Percentiles rank a stretch among this genome's conserved stretches.
Conservation (phyloP, 495 filamentous ascomycete species). For the Niebla homalea region DNA sequence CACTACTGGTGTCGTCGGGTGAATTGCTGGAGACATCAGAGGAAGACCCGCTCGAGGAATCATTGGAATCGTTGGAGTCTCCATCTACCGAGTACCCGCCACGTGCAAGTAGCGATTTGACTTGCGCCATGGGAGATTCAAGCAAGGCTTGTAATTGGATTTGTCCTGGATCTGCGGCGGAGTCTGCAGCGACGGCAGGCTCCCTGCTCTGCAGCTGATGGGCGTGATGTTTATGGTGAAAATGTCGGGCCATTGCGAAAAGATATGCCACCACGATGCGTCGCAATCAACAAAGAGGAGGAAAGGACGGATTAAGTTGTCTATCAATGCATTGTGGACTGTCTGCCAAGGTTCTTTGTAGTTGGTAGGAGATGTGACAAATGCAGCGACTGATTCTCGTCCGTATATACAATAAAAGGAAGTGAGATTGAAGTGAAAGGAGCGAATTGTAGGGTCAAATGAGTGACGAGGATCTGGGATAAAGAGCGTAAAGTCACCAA, state of each 20-base stretch:
- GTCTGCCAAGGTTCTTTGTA: too few relatives aligned
- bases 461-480: neutral
- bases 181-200: neutral
- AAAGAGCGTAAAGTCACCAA: neutral
- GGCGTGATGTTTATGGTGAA: constrained; percentile 8
- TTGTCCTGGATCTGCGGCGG: neutral
- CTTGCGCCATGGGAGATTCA: neutral
- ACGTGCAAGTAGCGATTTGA: neutral
- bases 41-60: neutral
- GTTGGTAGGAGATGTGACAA: too few relatives aligned
- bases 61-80: too few relatives aligned
- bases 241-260: constrained; percentile 6
- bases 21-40: neutral
- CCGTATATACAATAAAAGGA: too few relatives aligned
- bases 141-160: neutral
- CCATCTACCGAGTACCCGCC: too few relatives aligned
- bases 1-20: neutral
- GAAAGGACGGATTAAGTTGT: neutral
- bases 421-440: too few relatives aligned
- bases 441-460: neutral
- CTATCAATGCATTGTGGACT: neutral
- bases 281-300: neutral
- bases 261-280: too few relatives aligned
- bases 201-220: constrained; percentile 2
- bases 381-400: too few relatives aligned